These are phyloP conservation scores for Candida glucosophila DNA, from an alignment of 1,139 yeast genomes.

Conservation along the genomic window DNA sequence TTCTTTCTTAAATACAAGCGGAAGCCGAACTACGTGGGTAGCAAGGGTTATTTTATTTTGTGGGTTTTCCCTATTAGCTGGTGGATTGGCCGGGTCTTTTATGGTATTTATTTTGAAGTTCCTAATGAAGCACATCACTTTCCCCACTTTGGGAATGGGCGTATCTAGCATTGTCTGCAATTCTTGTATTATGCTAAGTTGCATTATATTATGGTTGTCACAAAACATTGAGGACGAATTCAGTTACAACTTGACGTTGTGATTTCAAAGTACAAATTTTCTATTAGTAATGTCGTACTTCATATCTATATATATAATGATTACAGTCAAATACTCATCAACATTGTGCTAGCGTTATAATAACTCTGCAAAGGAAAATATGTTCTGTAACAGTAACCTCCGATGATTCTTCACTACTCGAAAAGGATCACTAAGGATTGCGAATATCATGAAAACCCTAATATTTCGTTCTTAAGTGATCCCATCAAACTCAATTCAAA, in stretches of 20 bases:
- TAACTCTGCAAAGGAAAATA: too few relatives aligned
- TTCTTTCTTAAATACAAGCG: conserved; percentile 43
- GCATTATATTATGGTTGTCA: conserved; percentile 83
- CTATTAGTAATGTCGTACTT: too few relatives aligned
- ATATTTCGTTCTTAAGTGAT: conserved; percentile 26
- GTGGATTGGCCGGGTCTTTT: conserved; percentile 89
- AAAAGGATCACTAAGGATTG: too few relatives aligned
- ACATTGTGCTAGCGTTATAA: too few relatives aligned
- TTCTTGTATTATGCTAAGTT: conserved; percentile 74
- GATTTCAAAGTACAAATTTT: conserved; percentile 9
- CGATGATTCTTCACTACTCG: too few relatives aligned
- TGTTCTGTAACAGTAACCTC: too few relatives aligned
- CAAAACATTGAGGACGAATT: conserved; percentile 95
- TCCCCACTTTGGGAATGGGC: conserved; percentile 97
- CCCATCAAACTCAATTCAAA: conserved; percentile 46
- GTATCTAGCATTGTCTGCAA: conserved; percentile 80
- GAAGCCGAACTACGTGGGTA: conserved; percentile 71
- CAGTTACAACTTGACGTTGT: conserved; percentile 80
- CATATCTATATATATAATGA: too few relatives aligned
- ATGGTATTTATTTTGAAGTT: conserved; percentile 83
- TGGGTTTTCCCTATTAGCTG: conserved; percentile 89
- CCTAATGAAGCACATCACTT: conserved; percentile 63
- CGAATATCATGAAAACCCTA: conserved; percentile 6
- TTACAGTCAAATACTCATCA: too few relatives aligned
- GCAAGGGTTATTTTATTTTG: conserved; percentile 83